Evolutionary conservation across 202 grass and related monocot species (phyloP).

Genomic region (Zizania palustris): DNA sequence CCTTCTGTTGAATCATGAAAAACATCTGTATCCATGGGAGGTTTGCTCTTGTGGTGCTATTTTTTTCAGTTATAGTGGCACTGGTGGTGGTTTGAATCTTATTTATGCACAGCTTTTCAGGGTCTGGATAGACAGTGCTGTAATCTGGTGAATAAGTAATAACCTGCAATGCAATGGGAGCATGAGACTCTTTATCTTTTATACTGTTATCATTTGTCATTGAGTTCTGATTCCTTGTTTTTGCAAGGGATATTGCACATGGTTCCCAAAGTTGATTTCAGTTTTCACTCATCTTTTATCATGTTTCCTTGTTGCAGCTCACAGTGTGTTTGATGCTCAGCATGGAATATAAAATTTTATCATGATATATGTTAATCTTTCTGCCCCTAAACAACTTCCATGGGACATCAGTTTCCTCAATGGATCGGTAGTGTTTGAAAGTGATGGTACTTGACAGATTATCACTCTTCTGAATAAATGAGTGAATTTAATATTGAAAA

Average conservation of each 20-base stretch:
- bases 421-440: no score
- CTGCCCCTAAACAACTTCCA: no score
- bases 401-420: neutral
- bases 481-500: no score
- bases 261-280: neutral
- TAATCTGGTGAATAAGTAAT: slow-evolving; percentile 61
- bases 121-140: slow-evolving; percentile 30
- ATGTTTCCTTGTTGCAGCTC: neutral
- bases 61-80: slow-evolving; percentile 42
- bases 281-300: neutral
- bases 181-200: neutral
- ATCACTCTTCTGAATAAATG: no score
- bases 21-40: slow-evolving; percentile 20
- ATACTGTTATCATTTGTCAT: neutral
- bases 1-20: slow-evolving; percentile 39
- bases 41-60: slow-evolving; percentile 35
- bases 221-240: neutral
- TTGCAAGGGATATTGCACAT: neutral
- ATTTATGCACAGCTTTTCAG: slow-evolving; percentile 45
- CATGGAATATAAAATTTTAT: no score
- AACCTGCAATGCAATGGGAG: slow-evolving; percentile 41
- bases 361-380: no score
- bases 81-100: slow-evolving; percentile 33
- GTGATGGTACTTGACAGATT: no score
- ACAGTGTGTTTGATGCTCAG: no score